These are phyloP conservation scores for Cordyceps farinosa DNA, from an alignment of 2,329 filamentous ascomycete genomes.

Conservation along the genomic window DNA sequence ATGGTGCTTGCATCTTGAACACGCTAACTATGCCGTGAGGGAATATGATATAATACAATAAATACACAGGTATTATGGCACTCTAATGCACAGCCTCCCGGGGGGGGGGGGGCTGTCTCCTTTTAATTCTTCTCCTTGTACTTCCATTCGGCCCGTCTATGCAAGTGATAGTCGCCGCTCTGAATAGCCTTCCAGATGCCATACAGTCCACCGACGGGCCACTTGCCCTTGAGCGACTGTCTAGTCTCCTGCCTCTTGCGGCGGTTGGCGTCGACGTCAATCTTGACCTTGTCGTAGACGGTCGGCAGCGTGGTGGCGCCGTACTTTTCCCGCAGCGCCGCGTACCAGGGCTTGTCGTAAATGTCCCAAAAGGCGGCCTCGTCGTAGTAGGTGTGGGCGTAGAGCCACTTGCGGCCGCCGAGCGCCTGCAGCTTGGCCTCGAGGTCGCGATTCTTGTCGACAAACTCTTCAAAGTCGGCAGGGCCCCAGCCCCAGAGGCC, in stretches of 20 bases:
- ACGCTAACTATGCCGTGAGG: neutral
- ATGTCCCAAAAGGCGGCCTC: constrained; percentile 65
- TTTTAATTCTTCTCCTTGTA: constrained; percentile 35
- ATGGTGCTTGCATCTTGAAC: neutral
- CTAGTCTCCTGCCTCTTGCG: constrained; percentile 36
- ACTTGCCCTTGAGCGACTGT: constrained; percentile 43
- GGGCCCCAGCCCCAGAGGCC: constrained; percentile 80
- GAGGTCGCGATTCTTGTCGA: constrained; percentile 65
- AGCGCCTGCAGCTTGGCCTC: constrained; percentile 67
- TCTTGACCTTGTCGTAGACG: constrained; percentile 68
- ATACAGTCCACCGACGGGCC: constrained; percentile 57
- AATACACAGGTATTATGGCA: neutral
- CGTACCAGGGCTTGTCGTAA: constrained; percentile 59
- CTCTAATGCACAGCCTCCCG: neutral
- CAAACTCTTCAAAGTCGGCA: constrained; percentile 52
- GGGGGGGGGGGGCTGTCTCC: too few relatives aligned
- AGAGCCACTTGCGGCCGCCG: constrained; percentile 81
- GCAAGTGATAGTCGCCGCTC: constrained; percentile 54
- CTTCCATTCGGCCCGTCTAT: constrained; percentile 52
- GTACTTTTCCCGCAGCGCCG: constrained; percentile 60
- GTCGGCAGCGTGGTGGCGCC: constrained; percentile 58
- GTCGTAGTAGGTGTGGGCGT: constrained; percentile 82
- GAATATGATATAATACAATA: neutral
- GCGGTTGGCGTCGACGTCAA: constrained; percentile 46
- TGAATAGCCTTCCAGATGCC: constrained; percentile 58